These are phyloP conservation scores for Alternaria conjuncta DNA, from an alignment of 2,329 filamentous ascomycete genomes.

Conservation along the genomic window DNA sequence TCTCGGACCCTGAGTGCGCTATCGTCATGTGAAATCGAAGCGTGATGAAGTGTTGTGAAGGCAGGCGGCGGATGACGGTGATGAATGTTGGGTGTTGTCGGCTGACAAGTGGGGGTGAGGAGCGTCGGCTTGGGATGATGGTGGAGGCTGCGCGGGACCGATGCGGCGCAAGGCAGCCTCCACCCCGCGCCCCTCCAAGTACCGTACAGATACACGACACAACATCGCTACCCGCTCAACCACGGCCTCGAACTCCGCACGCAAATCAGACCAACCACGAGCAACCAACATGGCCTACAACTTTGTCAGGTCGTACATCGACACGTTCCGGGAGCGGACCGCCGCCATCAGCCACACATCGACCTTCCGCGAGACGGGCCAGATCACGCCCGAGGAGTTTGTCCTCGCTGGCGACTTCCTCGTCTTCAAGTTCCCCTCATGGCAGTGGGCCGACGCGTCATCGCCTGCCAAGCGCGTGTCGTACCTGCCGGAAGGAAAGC, in stretches of 20 bases:
- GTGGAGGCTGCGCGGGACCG: neutral
- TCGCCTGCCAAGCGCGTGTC: constrained; percentile 77
- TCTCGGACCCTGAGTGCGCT: neutral
- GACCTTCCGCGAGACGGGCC: constrained; percentile 89
- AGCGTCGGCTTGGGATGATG: neutral
- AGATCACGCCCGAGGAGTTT: constrained; percentile 98
- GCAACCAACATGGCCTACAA: constrained; percentile 74
- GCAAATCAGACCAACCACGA: neutral
- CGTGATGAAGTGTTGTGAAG: neutral
- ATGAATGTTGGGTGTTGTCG: neutral
- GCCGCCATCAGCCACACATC: constrained; percentile 88
- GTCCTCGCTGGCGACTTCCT: constrained; percentile 94
- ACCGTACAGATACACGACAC: constrained; percentile 4
- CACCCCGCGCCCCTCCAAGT: constrained; percentile 13
- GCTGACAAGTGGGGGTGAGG: neutral
- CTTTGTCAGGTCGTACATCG: constrained; percentile 82
- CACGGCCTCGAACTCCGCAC: neutral
- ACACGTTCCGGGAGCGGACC: constrained; percentile 88
- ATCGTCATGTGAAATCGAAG: neutral
- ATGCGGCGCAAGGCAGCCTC: constrained; percentile 6
- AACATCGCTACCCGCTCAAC: neutral
- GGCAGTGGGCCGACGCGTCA: constrained; percentile 93
- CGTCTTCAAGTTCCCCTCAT: constrained; percentile 98
- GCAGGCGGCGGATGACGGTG: neutral
- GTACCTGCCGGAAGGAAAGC: constrained; percentile 87